A percentile compares a stretch with the other conserved stretches of the same genome.
Evolutionary conservation across 371 early-diverging fungal genomes (phyloP).

Genomic region (Syncephalis fuscata): DNA sequence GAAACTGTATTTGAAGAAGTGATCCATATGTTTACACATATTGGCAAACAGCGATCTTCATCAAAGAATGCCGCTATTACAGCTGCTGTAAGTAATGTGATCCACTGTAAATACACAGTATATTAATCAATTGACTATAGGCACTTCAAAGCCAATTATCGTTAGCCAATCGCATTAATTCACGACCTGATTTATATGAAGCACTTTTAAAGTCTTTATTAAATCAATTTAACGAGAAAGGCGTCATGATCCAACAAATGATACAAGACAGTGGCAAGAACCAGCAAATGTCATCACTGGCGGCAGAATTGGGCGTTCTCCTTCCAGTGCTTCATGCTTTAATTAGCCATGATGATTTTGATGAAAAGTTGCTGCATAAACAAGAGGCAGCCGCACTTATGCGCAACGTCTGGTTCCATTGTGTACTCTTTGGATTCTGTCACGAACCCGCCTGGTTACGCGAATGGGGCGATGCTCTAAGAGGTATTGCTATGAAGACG

Average conservation of each 20-base stretch:
- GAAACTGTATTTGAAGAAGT: conserved; percentile 29
- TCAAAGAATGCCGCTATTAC: conserved; percentile 27
- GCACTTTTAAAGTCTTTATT: conserved; percentile 34
- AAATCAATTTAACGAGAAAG: conserved; percentile 48
- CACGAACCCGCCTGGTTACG: conserved; percentile 62
- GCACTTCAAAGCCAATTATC: conserved; percentile 17
- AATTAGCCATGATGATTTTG: conserved; percentile 35
- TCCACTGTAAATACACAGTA: background rate
- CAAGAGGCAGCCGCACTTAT: conserved; percentile 51
- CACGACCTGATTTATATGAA: conserved; percentile 32
- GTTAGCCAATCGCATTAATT: conserved; percentile 29
- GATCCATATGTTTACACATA: conserved; percentile 21
- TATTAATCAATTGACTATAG: conserved; percentile 8
- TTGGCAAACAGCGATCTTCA: conserved; percentile 26
- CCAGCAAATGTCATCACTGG: conserved; percentile 23
- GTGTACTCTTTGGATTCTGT: conserved; percentile 58
- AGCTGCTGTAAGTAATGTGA: conserved; percentile 16
- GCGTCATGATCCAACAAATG: conserved; percentile 35
- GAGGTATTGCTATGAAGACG: conserved; percentile 63
- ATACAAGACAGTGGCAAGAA: conserved; percentile 28
- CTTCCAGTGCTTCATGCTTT: conserved; percentile 47
- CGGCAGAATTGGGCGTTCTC: conserved; percentile 41
- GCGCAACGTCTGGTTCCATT: conserved; percentile 82
- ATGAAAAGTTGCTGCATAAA: conserved; percentile 33
- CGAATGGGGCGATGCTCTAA: conserved; percentile 50